phyloP scores from a whole-genome alignment of 345 rosid species.

The Microcos paniculata region DNA sequence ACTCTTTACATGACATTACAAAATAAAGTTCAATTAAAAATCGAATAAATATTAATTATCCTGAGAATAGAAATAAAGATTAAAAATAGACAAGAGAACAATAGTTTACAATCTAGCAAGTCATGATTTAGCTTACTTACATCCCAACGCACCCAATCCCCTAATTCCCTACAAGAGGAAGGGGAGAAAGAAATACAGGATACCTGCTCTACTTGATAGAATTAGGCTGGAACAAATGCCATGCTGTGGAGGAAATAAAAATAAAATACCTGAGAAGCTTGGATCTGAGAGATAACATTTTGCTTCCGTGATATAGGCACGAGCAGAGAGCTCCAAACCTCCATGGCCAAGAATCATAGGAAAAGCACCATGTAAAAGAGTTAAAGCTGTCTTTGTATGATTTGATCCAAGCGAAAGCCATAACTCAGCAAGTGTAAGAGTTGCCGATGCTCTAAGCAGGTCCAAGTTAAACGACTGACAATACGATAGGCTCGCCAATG shows the following conservation, averaged over 20 bases:
- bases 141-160: background rate
- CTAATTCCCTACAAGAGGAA: background rate
- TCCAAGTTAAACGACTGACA: conserved; percentile 94
- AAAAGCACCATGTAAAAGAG: conserved; percentile 68
- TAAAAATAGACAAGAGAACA: background rate
- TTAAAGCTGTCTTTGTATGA: conserved; percentile 79
- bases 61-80: background rate
- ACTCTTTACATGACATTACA: background rate
- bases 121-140: background rate
- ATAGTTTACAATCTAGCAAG: background rate
- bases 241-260: background rate
- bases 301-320: conserved; percentile 87
- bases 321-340: conserved; percentile 89
- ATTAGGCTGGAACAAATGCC: background rate
- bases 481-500: conserved; percentile 89
- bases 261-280: conserved; percentile 63
- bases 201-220: background rate
- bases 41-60: no score
- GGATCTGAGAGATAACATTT: conserved; percentile 88
- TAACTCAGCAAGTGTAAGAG: conserved; percentile 86
- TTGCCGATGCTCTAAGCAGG: conserved; percentile 94
- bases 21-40: background rate
- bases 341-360: conserved; percentile 96
- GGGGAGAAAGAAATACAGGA: background rate
- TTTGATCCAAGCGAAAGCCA: conserved; percentile 83